These are phyloP conservation scores for Coelastrella sp. DNA, from an alignment of 139 green algal genomes.

Conservation along the genomic window DNA sequence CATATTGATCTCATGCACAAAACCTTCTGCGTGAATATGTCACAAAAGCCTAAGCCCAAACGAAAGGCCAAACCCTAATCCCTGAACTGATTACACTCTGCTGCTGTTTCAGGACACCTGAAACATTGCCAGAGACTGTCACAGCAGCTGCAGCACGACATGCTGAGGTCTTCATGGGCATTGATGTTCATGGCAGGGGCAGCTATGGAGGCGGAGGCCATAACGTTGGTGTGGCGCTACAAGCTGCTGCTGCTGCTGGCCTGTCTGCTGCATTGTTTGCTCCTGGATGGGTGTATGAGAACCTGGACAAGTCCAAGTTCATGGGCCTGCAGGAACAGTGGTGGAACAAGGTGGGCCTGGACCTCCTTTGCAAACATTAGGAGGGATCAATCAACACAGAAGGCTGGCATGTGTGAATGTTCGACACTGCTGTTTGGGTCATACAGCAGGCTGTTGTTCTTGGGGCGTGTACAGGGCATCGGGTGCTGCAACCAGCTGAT, in stretches of 20 bases:
- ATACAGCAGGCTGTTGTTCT: no score
- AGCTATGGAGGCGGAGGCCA: slow-evolving; percentile 72
- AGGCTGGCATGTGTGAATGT: not conserved
- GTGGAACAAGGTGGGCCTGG: slow-evolving; percentile 46
- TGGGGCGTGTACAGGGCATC: no score
- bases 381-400: not conserved
- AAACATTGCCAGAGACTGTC: not conserved
- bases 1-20: no score
- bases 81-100: no score
- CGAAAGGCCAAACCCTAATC: no score
- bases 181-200: slow-evolving; percentile 85
- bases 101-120: not conserved
- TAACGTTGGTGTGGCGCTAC: slow-evolving; percentile 31
- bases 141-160: slow-evolving; percentile 4
- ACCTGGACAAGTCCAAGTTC: slow-evolving; percentile 42
- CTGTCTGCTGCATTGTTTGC: slow-evolving; percentile 73
- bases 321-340: slow-evolving; percentile 45
- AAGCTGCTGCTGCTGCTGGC: slow-evolving; percentile 42
- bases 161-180: slow-evolving; percentile 83
- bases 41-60: no score
- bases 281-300: slow-evolving; percentile 73
- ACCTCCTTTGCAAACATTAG: not conserved
- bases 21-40: no score
- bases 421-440: no score
- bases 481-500: slow-evolving; percentile 40